Evolutionary conservation across 2,329 filamentous ascomycete genomes (phyloP).

Genomic region (Conoideocrella luteorostrata): DNA sequence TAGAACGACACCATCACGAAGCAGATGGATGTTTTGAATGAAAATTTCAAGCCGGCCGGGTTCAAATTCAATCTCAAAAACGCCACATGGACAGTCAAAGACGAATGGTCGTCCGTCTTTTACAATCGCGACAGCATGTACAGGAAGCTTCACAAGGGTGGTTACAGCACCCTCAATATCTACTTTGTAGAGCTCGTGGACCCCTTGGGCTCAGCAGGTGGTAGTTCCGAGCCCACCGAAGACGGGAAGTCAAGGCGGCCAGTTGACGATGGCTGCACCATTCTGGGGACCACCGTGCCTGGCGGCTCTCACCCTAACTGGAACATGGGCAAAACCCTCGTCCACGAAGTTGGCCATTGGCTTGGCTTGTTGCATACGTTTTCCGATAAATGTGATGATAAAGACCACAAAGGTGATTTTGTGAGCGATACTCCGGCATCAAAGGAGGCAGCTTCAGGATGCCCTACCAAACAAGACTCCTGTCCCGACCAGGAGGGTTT

Average conservation of each 20-base stretch:
- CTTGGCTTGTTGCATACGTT: no score
- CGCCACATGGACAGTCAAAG: neutral
- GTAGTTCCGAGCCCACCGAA: no score
- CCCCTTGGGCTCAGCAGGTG: no score
- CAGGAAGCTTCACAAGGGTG: neutral
- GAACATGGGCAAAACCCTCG: no score
- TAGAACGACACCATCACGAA: neutral
- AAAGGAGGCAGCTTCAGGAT: neutral
- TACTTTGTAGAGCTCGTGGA: neutral
- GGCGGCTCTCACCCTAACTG: no score
- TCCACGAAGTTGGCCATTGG: no score
- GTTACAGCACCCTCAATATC: neutral
- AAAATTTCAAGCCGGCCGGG: neutral
- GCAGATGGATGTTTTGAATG: neutral
- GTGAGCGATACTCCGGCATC: neutral
- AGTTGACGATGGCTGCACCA: neutral
- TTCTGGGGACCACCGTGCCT: neutral
- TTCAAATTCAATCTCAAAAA: neutral
- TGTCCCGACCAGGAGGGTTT: neutral
- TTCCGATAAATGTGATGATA: neutral
- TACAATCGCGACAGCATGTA: slow-evolving; percentile 54
- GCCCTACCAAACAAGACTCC: neutral
- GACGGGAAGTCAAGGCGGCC: no score
- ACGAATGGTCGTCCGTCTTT: slow-evolving; percentile 56
- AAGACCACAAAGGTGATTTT: neutral